Base-by-base conservation (phyloP, 2,329 filamentous ascomycete genomes). In the Aspergillus niger region DNA sequence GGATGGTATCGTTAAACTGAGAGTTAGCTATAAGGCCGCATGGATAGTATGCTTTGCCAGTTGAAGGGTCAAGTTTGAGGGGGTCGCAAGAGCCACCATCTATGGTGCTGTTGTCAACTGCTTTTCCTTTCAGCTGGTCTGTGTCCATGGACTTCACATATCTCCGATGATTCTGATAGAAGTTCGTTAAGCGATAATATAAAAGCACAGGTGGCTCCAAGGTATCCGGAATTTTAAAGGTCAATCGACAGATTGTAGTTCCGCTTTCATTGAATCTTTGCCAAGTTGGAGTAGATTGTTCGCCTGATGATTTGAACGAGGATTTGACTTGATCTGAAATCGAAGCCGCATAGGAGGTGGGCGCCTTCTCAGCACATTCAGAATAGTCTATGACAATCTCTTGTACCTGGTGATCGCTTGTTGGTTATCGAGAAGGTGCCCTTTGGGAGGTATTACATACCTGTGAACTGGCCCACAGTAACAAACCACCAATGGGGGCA, bases 1-100 rank as follows among this genome's bases (percentile, higher is more conserved):
- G 80, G 72, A 96, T 95, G 4, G 90, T 92, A 74, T 99, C 95
- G 76, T 99, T 99, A 84, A 99, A 99, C 64, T 95, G 79, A 24
- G 95, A 98, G 76, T 99, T 99, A 63, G 95, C 94, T 67, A 98
- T 97, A 63, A 99, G 81, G 22, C 95, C 95, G 74, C 95, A 99
- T 1, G 95, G 95, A 71, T 97, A 99, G 75, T 94, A 95, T 1
- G 92, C 86, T 74, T 88, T 89, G 28, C 80, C 80, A n/a, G 77
- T 50, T 50, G 26, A 79, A 2, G 74, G 65, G 48, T 85, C 79
- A 17, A 82, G 79, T 41, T 83, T 82, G 13, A 97, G 83, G 0
- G 94, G 93, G 38, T 89, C 86, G 77, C 93, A 97, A 61, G 89
- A 85, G 41, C 91, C 89, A 32, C 79, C 79, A 32, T 83, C 78